Evolutionary conservation across 352 stramenopile genomes (phyloP).

Genomic region (Pythium sukuiense): DNA sequence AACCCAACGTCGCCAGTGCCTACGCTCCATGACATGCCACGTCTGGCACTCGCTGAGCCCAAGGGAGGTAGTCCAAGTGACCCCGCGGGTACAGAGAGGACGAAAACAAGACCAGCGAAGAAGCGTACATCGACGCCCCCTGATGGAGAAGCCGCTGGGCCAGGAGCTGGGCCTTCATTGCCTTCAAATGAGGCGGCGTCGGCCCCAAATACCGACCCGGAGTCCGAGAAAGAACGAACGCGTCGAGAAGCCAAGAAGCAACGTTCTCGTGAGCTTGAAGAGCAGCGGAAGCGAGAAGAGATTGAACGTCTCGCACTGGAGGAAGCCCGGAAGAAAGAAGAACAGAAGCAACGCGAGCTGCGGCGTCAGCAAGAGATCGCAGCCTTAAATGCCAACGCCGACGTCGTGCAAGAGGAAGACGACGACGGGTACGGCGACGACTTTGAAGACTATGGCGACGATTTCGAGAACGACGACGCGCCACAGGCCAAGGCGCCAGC

Average conservation of each 20-base stretch:
- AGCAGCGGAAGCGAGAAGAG: constrained; percentile 51
- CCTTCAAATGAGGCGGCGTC: constrained; percentile 17
- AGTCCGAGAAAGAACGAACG: constrained; percentile 37
- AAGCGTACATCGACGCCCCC: constrained; percentile 40
- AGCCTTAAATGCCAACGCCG: constrained; percentile 66
- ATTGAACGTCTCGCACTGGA: constrained; percentile 45
- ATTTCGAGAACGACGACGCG: constrained; percentile 46
- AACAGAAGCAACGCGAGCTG: constrained; percentile 44
- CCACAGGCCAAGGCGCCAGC: constrained; percentile 21
- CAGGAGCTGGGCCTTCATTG: not conserved
- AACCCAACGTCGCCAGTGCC: constrained; percentile 24
- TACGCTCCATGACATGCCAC: constrained; percentile 31
- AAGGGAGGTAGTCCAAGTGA: constrained; percentile 31
- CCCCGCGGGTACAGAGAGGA: not conserved
- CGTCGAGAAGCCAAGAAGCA: constrained; percentile 54
- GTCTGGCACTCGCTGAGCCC: constrained; percentile 46
- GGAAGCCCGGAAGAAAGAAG: constrained; percentile 44
- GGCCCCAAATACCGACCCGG: constrained; percentile 36
- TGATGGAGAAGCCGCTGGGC: constrained; percentile 15
- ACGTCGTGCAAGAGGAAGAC: constrained; percentile 70
- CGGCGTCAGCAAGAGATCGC: constrained; percentile 52
- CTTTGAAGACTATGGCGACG: constrained; percentile 68
- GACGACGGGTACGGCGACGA: constrained; percentile 64
- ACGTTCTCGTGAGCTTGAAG: constrained; percentile 51
- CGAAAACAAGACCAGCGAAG: constrained; percentile 41